phyloP scores from a whole-genome alignment of 1,284 basidiomycete species.

The Cryptococcus neoformans region DNA sequence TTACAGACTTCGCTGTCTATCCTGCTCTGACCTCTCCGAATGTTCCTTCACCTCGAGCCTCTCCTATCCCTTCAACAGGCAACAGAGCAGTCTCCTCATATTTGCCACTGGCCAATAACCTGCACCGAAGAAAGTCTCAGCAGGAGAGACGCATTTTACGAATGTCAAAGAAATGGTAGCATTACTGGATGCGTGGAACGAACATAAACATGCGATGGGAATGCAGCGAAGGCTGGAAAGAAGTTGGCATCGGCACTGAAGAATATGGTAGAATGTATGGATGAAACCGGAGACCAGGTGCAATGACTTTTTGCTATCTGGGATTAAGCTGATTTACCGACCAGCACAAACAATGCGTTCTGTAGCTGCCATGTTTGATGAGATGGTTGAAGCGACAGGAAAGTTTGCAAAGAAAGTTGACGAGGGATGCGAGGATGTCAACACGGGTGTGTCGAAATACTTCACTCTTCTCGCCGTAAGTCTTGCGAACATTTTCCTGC shows the following conservation, averaged over 20 bases:
- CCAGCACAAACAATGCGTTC: constrained; percentile 29
- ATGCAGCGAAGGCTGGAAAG: constrained; percentile 16
- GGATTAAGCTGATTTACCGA: not conserved
- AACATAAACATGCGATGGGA: constrained; percentile 17
- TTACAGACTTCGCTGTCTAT: too few relatives aligned
- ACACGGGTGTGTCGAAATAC: constrained; percentile 25
- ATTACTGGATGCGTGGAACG: constrained; percentile 26
- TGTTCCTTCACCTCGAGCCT: constrained; percentile 1
- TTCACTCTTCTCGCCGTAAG: constrained; percentile 27
- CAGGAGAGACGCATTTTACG: constrained; percentile 21
- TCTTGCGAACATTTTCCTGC: not conserved
- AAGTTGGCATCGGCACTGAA: constrained; percentile 21
- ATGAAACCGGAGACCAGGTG: constrained; percentile 23
- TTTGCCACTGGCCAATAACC: constrained; percentile 2
- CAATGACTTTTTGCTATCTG: not conserved
- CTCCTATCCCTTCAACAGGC: constrained; percentile 1
- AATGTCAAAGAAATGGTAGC: constrained; percentile 23
- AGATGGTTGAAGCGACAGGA: constrained; percentile 10
- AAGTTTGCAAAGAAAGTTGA: constrained; percentile 26
- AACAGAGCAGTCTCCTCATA: constrained; percentile 1
- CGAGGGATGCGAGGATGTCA: constrained; percentile 23
- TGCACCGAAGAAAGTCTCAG: constrained; percentile 2
- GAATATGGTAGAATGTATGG: constrained; percentile 18
- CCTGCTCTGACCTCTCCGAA: not conserved
- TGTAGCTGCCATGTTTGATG: constrained; percentile 17